phyloP scores from a whole-genome alignment of 2,329 filamentous ascomycete genomes.

The Colletotrichum sojae region DNA sequence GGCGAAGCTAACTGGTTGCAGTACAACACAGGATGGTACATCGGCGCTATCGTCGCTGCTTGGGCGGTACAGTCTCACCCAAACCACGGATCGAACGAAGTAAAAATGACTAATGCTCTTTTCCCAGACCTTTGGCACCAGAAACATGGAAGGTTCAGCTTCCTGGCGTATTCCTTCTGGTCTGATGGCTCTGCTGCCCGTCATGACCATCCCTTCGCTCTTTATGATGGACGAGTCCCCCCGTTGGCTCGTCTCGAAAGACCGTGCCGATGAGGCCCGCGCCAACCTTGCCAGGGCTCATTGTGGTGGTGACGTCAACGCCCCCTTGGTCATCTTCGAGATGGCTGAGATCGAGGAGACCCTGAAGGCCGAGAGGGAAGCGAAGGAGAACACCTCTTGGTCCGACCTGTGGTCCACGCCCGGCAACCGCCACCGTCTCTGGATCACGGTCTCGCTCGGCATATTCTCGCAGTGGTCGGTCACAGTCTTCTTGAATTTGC shows the following conservation, averaged over 20 bases:
- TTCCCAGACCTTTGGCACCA: constrained; percentile 56
- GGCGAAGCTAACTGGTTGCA: constrained; percentile 1
- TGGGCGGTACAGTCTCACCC: constrained; percentile 38
- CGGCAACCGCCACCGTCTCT: constrained; percentile 48
- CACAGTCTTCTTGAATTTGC: neutral
- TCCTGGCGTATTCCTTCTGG: constrained; percentile 66
- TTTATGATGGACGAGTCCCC: constrained; percentile 49
- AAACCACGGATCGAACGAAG: neutral
- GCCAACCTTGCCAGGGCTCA: constrained; percentile 46
- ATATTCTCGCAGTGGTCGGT: constrained; percentile 48
- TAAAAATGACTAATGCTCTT: neutral
- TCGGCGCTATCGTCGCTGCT: constrained; percentile 45
- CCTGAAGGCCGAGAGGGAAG: constrained; percentile 41
- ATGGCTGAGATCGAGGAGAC: constrained; percentile 44
- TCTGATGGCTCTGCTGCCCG: constrained; percentile 60
- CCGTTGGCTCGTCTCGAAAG: constrained; percentile 47
- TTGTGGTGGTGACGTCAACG: constrained; percentile 44
- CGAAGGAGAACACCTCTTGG: constrained; percentile 16
- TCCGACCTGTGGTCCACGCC: constrained; percentile 43
- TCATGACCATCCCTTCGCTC: constrained; percentile 48
- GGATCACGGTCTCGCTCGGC: constrained; percentile 47
- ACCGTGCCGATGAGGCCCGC: constrained; percentile 47
- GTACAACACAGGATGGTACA: constrained; percentile 42
- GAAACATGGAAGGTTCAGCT: constrained; percentile 56
- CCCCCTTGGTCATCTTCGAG: constrained; percentile 42